phyloP scores from a whole-genome alignment of 306 rosid genomes.

The Hylodesmum podocarpum region DNA sequence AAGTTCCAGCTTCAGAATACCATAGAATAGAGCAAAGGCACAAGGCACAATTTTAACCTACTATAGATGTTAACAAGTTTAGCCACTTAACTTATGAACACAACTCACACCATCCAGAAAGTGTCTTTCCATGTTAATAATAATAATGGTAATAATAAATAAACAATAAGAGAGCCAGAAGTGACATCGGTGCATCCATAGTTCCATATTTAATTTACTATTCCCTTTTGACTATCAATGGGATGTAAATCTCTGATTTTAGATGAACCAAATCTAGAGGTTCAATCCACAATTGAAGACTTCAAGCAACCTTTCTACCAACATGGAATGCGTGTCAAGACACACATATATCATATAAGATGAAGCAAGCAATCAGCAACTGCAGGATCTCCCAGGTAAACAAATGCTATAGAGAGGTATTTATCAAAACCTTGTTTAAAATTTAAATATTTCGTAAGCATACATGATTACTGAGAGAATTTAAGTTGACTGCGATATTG shows the following conservation, averaged over 20 bases:
- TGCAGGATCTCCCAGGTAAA: not conserved
- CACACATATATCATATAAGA: not conserved
- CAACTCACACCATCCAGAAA: not conserved
- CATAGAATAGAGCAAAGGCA: not conserved
- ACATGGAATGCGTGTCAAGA: not conserved
- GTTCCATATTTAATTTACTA: not conserved
- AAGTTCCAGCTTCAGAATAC: not conserved
- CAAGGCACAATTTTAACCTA: not conserved
- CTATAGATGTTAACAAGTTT: constrained; percentile 7
- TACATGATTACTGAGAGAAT: not conserved
- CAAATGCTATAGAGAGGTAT: not conserved
- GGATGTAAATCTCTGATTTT: not conserved
- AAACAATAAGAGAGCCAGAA: not conserved
- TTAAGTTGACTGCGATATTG: constrained; percentile 2
- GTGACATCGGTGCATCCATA: not conserved
- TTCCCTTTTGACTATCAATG: not conserved
- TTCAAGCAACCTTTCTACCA: constrained; percentile 2
- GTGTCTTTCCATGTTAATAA: not conserved
- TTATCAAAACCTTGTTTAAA: constrained; percentile 11
- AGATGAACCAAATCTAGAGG: not conserved
- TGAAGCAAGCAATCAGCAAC: constrained; percentile 14
- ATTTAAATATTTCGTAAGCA: constrained; percentile 1
- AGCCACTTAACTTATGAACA: not conserved
- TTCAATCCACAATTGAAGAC: not conserved
- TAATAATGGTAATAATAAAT: not conserved